These are phyloP conservation scores for Porpolomopsis calyptriformis DNA, from an alignment of 768 basidiomycete species.

Conservation along the genomic window DNA sequence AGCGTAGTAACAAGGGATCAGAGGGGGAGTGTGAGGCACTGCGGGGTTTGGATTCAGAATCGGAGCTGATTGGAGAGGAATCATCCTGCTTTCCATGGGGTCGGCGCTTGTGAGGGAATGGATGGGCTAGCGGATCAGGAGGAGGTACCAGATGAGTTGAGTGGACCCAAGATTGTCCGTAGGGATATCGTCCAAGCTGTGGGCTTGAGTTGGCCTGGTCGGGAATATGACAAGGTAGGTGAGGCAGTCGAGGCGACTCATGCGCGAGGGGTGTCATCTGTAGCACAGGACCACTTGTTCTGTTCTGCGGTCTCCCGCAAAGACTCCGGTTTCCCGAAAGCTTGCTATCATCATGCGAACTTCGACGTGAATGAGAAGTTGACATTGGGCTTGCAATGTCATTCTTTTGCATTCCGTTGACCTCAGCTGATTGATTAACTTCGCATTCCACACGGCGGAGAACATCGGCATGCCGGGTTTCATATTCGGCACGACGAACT, in stretches of 20 bases:
- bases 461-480: slow-evolving; percentile 62
- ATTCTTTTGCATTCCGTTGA: slow-evolving; percentile 10
- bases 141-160: slow-evolving; percentile 4
- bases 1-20: slow-evolving; percentile 4
- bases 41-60: slow-evolving; percentile 39
- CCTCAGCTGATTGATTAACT: slow-evolving; percentile 10
- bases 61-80: slow-evolving; percentile 61
- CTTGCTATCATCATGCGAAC: too few relatives aligned
- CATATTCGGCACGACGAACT: slow-evolving; percentile 75
- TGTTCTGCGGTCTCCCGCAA: slow-evolving; percentile 25
- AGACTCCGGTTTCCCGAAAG: slow-evolving; percentile 7
- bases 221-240: slow-evolving; percentile 34
- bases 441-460: slow-evolving; percentile 54
- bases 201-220: slow-evolving; percentile 10
- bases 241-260: slow-evolving; percentile 26
- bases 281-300: slow-evolving; percentile 48
- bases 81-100: slow-evolving; percentile 35
- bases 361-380: too few relatives aligned
- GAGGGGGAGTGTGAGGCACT: slow-evolving; percentile 15
- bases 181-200: background rate
- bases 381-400: too few relatives aligned
- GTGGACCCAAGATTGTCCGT: background rate
- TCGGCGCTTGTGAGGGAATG: slow-evolving; percentile 24
- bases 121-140: slow-evolving; percentile 30
- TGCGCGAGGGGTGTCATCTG: slow-evolving; percentile 36